Conservation (phyloP, 441 rosid species). For the Metrosideros polymorpha region DNA sequence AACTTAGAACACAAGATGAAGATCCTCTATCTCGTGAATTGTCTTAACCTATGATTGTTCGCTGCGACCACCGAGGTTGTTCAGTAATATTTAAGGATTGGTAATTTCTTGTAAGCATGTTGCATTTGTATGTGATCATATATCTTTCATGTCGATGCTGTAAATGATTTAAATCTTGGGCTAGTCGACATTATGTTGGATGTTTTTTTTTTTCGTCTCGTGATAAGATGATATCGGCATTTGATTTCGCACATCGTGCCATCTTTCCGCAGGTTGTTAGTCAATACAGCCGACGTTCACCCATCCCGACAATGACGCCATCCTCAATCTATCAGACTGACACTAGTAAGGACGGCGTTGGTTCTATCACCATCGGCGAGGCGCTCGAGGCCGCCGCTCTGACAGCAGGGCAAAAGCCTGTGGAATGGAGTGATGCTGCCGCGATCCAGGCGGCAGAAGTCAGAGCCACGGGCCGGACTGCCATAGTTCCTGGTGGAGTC, state of each 20-base stretch:
- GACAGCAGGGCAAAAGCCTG: conserved; percentile 47
- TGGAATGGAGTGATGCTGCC: conserved; percentile 52
- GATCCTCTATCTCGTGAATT: too few species aligned
- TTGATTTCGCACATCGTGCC: not conserved
- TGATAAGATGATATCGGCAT: not conserved
- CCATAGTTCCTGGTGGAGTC: conserved; percentile 37
- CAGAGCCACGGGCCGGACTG: conserved; percentile 49
- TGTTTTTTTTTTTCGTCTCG: not conserved
- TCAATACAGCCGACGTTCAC: conserved; percentile 6
- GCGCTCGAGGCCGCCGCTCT: conserved; percentile 73
- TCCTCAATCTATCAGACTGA: not conserved
- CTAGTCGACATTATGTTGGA: not conserved
- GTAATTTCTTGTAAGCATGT: too few species aligned
- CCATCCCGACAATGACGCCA: not conserved
- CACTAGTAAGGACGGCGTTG: not conserved
- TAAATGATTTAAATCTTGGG: not conserved
- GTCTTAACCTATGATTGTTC: not conserved
- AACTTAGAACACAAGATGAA: too few species aligned
- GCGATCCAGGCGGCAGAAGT: conserved; percentile 68
- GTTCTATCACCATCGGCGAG: conserved; percentile 66
- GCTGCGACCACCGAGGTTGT: too few species aligned
- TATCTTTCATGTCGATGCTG: not conserved
- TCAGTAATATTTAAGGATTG: too few species aligned
- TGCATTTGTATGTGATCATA: not conserved
- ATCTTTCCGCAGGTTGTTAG: conserved; percentile 13